phyloP scores from a whole-genome alignment of 2,329 filamentous ascomycete genomes.

The Aspergillus sp. region DNA sequence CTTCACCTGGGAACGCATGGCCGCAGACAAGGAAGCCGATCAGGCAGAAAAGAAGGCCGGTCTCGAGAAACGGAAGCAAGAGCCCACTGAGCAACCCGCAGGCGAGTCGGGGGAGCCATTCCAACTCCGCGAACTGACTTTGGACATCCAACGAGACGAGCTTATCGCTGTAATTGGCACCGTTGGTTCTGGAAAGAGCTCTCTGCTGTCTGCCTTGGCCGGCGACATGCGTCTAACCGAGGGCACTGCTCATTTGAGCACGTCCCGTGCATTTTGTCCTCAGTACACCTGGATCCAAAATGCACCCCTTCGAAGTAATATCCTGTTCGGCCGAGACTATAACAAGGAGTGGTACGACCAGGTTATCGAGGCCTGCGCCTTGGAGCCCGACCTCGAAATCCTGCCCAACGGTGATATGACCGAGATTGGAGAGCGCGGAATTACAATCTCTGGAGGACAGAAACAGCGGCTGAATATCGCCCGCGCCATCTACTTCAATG shows the following conservation, averaged over 20 bases:
- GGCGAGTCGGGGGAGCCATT: slow-evolving; percentile 34
- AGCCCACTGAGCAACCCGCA: slow-evolving; percentile 15
- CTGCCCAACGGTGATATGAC: slow-evolving; percentile 85
- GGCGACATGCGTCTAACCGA: slow-evolving; percentile 78
- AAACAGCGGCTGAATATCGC: slow-evolving; percentile 96
- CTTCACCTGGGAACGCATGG: slow-evolving; percentile 68
- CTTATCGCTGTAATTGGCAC: slow-evolving; percentile 62
- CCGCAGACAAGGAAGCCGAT: slow-evolving; percentile 1
- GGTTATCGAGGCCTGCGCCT: slow-evolving; percentile 82
- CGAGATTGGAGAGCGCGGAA: slow-evolving; percentile 92
- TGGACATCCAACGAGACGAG: slow-evolving; percentile 39
- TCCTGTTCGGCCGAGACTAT: slow-evolving; percentile 80
- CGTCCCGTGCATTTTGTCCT: slow-evolving; percentile 83
- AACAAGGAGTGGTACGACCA: slow-evolving; percentile 76
- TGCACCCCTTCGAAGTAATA: slow-evolving; percentile 80
- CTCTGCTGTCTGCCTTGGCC: slow-evolving; percentile 80
- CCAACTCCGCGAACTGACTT: slow-evolving; percentile 38
- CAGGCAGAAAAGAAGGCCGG: slow-evolving; percentile 17
- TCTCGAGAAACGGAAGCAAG: slow-evolving; percentile 51
- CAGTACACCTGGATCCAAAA: slow-evolving; percentile 99
- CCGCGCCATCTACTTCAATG: slow-evolving; percentile 67
- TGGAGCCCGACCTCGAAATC: slow-evolving; percentile 85
- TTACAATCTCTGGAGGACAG: slow-evolving; percentile 92
- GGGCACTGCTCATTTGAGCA: slow-evolving; percentile 66
- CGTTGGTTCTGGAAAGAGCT: slow-evolving; percentile 83